These are phyloP conservation scores for Botrytis aclada DNA, from an alignment of 2,329 filamentous ascomycete genomes.

Conservation along the genomic window DNA sequence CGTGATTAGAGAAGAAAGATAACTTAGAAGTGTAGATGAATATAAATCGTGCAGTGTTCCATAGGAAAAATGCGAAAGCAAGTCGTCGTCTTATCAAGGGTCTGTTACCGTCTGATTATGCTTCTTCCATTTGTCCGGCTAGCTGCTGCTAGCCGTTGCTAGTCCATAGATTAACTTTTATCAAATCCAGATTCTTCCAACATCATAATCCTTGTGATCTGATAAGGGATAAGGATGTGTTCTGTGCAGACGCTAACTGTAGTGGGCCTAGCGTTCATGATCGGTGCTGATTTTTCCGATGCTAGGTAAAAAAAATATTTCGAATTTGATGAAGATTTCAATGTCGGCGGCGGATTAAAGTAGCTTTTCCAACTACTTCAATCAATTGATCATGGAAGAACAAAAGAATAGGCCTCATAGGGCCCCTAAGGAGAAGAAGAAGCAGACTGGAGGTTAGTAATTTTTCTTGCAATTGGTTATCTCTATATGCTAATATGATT, in stretches of 20 bases:
- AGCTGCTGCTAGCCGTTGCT: neutral
- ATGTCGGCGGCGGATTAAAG: conserved; percentile 12
- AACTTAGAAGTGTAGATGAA: neutral
- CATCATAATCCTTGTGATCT: neutral
- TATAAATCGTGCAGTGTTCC: neutral
- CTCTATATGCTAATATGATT: conserved; percentile 16
- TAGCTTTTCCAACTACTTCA: neutral
- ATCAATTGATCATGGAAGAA: conserved; percentile 61
- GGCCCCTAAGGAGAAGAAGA: conserved; percentile 86
- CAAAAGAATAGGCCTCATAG: conserved; percentile 85
- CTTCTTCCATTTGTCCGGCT: neutral
- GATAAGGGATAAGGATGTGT: conserved; percentile 3
- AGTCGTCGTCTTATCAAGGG: neutral
- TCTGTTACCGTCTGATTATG: neutral
- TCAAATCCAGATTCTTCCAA: neutral
- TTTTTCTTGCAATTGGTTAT: neutral
- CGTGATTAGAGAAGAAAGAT: neutral
- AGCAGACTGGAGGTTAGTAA: conserved; percentile 57
- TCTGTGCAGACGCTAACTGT: neutral
- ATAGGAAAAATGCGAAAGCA: neutral
- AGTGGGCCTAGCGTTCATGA: neutral
- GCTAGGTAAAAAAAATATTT: conserved; percentile 7
- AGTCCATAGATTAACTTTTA: neutral
- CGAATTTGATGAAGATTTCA: conserved; percentile 5
- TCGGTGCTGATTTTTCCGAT: conserved; percentile 5